Percentiles rank a stretch among this genome's conserved stretches.
Conservation (phyloP, 305 asterid species). For the Rubia peregrina region DNA sequence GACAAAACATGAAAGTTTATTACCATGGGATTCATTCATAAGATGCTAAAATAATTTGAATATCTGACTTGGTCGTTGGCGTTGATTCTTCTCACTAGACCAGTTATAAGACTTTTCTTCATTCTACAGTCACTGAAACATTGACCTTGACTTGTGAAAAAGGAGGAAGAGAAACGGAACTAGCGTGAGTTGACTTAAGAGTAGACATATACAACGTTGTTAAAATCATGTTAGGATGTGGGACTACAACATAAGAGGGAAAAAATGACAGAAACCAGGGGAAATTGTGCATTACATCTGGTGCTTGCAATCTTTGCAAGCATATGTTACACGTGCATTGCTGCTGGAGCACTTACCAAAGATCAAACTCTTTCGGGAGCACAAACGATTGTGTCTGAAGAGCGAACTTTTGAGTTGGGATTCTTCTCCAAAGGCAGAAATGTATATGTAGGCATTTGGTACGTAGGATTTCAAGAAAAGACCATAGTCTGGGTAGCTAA, state of each 20-base stretch:
- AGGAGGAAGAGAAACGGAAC: not conserved
- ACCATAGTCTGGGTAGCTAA: constrained; percentile 37
- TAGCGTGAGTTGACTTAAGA: not conserved
- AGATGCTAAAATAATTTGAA: not conserved
- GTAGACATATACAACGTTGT: not conserved
- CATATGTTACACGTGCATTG: constrained; percentile 14
- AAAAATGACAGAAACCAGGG: constrained; percentile 4
- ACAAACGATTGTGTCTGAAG: constrained; percentile 28
- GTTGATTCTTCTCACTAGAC: not conserved
- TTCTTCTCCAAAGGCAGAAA: constrained; percentile 20
- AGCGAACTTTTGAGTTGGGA: constrained; percentile 34
- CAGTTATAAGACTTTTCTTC: not conserved
- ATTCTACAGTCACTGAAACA: not conserved
- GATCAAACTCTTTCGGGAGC: constrained; percentile 24
- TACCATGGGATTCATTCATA: too few relatives aligned
- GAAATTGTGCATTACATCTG: not conserved
- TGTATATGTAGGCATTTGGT: constrained; percentile 34
- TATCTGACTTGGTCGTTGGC: not conserved
- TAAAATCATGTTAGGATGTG: not conserved
- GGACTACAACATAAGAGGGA: not conserved
- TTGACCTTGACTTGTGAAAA: not conserved
- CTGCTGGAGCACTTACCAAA: constrained; percentile 23
- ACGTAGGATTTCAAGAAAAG: constrained; percentile 16
- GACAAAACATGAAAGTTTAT: too few relatives aligned
- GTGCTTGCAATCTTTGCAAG: constrained; percentile 10